phyloP scores from a whole-genome alignment of 75 land plant species.

The Picea glauca region DNA sequence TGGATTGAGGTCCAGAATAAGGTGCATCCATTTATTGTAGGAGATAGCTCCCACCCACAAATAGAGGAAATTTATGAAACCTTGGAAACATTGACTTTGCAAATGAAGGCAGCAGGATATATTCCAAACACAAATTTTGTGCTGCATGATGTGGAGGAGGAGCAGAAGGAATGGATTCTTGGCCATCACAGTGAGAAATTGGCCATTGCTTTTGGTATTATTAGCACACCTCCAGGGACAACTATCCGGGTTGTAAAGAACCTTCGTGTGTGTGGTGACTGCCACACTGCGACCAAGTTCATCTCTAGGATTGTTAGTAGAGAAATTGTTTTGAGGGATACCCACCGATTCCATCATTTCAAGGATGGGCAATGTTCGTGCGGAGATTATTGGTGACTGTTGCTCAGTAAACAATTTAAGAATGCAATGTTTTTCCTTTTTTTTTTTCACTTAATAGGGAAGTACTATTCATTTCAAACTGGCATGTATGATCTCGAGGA shows the following conservation, averaged over 20 bases:
- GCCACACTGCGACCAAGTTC: not conserved
- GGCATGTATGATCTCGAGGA: no score
- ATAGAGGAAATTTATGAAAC: conserved; percentile 12
- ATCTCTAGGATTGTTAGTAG: not conserved
- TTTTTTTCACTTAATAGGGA: no score
- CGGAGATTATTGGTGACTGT: not conserved
- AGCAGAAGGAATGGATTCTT: conserved; percentile 31
- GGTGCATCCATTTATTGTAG: conserved; percentile 35
- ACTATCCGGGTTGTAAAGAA: not conserved
- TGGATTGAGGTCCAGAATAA: conserved; percentile 26
- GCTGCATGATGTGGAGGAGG: conserved; percentile 25
- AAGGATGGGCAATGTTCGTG: not conserved
- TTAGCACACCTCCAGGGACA: conserved; percentile 1
- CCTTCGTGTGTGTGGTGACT: not conserved
- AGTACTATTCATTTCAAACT: no score
- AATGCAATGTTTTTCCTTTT: no score
- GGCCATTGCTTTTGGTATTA: not conserved
- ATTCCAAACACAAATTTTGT: conserved; percentile 24
- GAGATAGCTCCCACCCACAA: conserved; percentile 31
- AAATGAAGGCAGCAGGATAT: conserved; percentile 33
- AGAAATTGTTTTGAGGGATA: not conserved
- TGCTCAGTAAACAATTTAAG: no score
- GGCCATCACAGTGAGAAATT: conserved; percentile 1
- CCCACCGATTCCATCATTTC: not conserved
- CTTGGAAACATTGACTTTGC: conserved; percentile 18